Evolutionary conservation across 352 stramenopile genomes (phyloP).

Genomic region (Lagenidium sp.): DNA sequence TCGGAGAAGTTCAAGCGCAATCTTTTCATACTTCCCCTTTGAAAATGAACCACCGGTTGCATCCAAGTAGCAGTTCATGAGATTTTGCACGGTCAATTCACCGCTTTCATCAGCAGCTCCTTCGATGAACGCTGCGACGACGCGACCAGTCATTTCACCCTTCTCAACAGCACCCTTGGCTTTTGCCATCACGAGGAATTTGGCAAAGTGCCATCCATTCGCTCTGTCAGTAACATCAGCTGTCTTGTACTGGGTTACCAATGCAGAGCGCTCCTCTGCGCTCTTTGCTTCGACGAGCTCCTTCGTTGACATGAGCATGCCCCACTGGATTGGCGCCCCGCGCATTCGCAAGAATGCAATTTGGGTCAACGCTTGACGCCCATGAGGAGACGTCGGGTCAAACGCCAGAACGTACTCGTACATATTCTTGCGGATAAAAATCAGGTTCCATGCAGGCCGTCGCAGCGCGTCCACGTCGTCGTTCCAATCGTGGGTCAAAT

Average conservation of each 20-base stretch:
- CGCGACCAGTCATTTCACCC: slow-evolving; percentile 6
- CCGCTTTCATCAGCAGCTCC: slow-evolving; percentile 32
- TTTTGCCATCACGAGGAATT: slow-evolving; percentile 60
- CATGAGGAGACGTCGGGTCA: slow-evolving; percentile 43
- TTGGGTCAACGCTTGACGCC: slow-evolving; percentile 38
- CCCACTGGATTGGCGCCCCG: slow-evolving; percentile 67
- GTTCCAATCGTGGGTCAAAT: slow-evolving; percentile 37
- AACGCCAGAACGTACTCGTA: slow-evolving; percentile 77
- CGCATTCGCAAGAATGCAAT: slow-evolving; percentile 65
- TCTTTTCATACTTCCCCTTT: slow-evolving; percentile 27
- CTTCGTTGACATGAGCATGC: slow-evolving; percentile 56
- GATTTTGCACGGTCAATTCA: slow-evolving; percentile 33
- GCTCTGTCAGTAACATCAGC: slow-evolving; percentile 21
- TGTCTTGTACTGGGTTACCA: slow-evolving; percentile 26
- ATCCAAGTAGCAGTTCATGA: slow-evolving; percentile 59
- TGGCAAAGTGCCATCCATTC: slow-evolving; percentile 70
- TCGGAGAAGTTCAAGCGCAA: slow-evolving; percentile 32
- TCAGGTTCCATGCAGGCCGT: slow-evolving; percentile 65
- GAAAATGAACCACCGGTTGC: slow-evolving; percentile 27
- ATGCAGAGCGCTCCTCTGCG: slow-evolving; percentile 17
- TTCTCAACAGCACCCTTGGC: slow-evolving; percentile 33
- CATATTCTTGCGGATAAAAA: slow-evolving; percentile 84
- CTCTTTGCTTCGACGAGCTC: slow-evolving; percentile 51
- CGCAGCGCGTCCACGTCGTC: slow-evolving; percentile 31
- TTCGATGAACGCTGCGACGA: slow-evolving; percentile 47